Evolutionary conservation across 345 rosid genomes (phyloP).

Genomic region (Cardamine occulta): DNA sequence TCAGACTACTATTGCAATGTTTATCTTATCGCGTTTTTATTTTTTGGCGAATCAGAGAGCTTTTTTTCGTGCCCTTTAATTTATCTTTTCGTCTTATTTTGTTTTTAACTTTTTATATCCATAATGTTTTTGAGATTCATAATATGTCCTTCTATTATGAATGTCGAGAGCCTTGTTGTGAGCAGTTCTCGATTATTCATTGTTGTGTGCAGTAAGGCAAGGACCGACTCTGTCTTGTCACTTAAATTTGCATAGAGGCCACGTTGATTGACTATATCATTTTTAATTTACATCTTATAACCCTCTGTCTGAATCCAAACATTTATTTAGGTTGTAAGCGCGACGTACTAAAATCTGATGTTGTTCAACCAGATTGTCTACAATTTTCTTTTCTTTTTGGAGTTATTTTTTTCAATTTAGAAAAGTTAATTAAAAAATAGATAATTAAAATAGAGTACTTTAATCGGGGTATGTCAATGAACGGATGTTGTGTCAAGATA

Average conservation of each 20-base stretch:
- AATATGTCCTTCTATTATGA: background rate
- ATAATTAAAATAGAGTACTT: too few species aligned
- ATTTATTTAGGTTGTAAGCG: background rate
- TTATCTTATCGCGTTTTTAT: background rate
- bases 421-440: too few species aligned
- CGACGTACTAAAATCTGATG: background rate
- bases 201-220: constrained; percentile 9
- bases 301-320: background rate
- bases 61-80: background rate
- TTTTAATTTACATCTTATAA: background rate
- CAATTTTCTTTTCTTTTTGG: background rate
- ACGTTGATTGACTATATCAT: background rate
- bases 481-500: background rate
- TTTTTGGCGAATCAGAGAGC: background rate
- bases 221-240: constrained; percentile 8
- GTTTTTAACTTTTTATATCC: too few species aligned
- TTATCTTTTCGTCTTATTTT: background rate
- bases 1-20: background rate
- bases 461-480: background rate
- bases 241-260: constrained; percentile 18
- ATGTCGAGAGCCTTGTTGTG: background rate
- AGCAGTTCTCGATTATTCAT: constrained; percentile 10
- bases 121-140: background rate
- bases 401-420: background rate
- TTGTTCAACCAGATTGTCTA: background rate